A percentile compares a stretch with the other conserved stretches of the same genome.
Conservation (phyloP, 1,284 basidiomycete species). For the Xerocomus amazonicus region DNA sequence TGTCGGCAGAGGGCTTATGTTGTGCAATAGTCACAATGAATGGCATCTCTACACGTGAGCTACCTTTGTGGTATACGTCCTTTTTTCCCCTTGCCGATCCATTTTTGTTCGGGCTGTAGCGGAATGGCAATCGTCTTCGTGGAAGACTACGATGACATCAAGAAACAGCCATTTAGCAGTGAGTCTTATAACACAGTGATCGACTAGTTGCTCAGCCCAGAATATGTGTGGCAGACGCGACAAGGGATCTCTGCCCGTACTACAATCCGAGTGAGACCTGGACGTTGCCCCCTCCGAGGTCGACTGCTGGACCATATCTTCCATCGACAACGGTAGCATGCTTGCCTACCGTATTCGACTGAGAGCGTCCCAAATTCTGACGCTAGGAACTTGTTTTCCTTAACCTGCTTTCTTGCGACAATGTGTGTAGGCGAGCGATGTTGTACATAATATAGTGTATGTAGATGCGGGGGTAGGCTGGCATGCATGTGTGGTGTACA, state of each 20-base stretch:
- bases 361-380: background rate
- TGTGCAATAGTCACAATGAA: conserved; percentile 22
- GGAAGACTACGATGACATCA: background rate
- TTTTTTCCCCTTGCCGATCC: background rate
- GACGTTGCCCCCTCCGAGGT: conserved; percentile 6
- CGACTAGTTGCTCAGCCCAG: no score
- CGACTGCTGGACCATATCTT: conserved; percentile 8
- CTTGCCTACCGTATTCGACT: background rate
- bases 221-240: conserved; percentile 1
- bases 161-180: background rate
- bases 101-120: background rate
- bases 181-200: background rate
- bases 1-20: background rate
- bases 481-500: no score
- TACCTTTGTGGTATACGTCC: no score
- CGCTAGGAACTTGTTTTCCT: no score
- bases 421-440: no score
- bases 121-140: background rate
- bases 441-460: no score
- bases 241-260: conserved; percentile 9
- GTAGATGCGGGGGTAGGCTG: no score
- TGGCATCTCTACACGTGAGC: conserved; percentile 28
- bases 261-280: conserved; percentile 12
- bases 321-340: conserved; percentile 8
- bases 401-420: no score